Evolutionary conservation across 2,329 filamentous ascomycete species (phyloP).

Genomic region (Botrytis elliptica): DNA sequence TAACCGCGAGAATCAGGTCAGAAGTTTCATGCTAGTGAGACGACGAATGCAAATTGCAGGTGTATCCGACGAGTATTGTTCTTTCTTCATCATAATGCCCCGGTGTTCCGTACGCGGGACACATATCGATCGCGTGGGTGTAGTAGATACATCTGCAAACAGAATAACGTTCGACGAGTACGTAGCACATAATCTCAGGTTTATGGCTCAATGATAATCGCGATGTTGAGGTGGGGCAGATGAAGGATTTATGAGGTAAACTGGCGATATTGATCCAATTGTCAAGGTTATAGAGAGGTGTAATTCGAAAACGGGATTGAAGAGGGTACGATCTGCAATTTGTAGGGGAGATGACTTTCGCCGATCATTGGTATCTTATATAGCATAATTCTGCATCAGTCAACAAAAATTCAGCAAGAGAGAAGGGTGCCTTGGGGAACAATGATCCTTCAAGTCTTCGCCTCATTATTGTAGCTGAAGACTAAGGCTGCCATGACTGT

Average conservation of each 20-base stretch:
- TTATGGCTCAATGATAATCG: background rate
- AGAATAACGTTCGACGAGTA: constrained; percentile 66
- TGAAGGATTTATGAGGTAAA: background rate
- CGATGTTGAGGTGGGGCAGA: background rate
- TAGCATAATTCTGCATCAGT: constrained; percentile 27
- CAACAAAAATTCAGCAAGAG: constrained; percentile 35
- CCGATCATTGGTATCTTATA: constrained; percentile 9
- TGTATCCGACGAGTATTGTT: constrained; percentile 68
- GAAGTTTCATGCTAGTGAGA: background rate
- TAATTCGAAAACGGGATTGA: background rate
- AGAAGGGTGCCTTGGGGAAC: constrained; percentile 9
- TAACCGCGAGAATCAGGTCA: background rate
- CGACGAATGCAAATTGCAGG: constrained; percentile 44
- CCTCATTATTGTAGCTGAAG: constrained; percentile 20
- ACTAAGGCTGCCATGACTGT: constrained; percentile 12
- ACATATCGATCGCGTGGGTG: constrained; percentile 66
- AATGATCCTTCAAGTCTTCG: constrained; percentile 16
- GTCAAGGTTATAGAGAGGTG: background rate
- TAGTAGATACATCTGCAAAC: constrained; percentile 71
- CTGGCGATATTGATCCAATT: background rate
- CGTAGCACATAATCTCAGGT: constrained; percentile 60
- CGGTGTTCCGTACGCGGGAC: constrained; percentile 58
- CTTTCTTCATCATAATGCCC: constrained; percentile 63
- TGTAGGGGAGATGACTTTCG: background rate
- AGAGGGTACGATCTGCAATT: background rate